Base-by-base conservation (phyloP, 2,329 filamentous ascomycete species). In the Fonsecaea pedrosoi region DNA sequence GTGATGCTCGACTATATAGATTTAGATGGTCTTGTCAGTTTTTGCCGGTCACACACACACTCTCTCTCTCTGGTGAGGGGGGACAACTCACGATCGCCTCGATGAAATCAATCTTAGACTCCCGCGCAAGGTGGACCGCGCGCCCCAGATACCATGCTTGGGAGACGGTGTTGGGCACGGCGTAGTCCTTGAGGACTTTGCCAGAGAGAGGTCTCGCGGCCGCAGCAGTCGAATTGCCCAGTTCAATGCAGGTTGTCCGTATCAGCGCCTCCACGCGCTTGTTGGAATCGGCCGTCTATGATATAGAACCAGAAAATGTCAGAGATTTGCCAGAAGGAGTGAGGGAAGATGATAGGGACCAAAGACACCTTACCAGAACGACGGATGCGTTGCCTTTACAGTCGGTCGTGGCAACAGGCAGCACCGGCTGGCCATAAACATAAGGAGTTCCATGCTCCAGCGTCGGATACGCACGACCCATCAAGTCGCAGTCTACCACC, bases 401-500 rank as follows among this genome's bases (percentile, higher is more conserved):
- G 65, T 82, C 79, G 4, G 78, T 76, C 2, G 79, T 73, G 4
- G 73, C 73, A 10, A 78, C 75, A 0, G 81, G 78, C 1, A 75
- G 75, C 58, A 81, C 78, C n/a, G 76, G 72, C 64, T 81, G 75
- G 18, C 76, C 77, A 60, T 80, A 81, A 1, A 82, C 78, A 6
- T 80, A 79, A 0, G 79, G 79, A 2, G 79, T 82, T 4, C 77
- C 80, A 67, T 81, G 79, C 76, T 79, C 80, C 54, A 78, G 79
- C 0, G 78, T 81, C n/a, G 81, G 81, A 69, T 81, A 83, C 6
- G 80, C 81, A 18, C 81, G 73, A 9, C 81, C 82, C 82, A 83
- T 83, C 75, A 81, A 78, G 69, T 83, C 82, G 7, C 78, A 81
- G 62, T 83, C 82, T 10, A 83, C 76, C 32, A 78, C 77, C 0